Conservation (phyloP, 192 early-diverging fungal genomes). For the Spizellomyces sp. region DNA sequence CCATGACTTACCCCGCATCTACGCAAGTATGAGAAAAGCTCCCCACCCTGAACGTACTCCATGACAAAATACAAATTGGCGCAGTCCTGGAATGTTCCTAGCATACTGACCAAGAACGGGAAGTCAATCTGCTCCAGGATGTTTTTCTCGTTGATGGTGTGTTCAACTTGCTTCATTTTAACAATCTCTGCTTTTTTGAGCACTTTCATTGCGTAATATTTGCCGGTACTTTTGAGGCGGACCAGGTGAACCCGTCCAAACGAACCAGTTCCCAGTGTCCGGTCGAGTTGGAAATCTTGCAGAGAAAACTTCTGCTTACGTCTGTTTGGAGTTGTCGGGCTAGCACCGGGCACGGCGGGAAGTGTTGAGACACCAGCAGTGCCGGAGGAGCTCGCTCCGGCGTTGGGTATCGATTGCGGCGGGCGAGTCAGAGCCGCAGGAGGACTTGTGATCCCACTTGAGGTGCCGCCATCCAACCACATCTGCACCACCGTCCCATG, state of each 20-base stretch:
- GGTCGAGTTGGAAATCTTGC: constrained; percentile 78
- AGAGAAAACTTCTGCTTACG: constrained; percentile 51
- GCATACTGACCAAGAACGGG: constrained; percentile 90
- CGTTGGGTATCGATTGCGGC: not conserved
- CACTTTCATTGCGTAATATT: constrained; percentile 97
- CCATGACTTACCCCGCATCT: constrained; percentile 70
- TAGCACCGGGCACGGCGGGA: constrained; percentile 21
- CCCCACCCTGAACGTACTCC: constrained; percentile 96
- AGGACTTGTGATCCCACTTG: constrained; percentile 2
- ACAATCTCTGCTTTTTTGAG: constrained; percentile 93
- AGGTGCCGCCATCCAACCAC: not conserved
- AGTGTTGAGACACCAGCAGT: constrained; percentile 2
- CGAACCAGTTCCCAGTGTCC: constrained; percentile 93
- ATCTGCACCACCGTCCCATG: not conserved
- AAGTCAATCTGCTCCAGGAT: constrained; percentile 86
- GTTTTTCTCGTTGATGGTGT: constrained; percentile 95
- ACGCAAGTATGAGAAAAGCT: constrained; percentile 91
- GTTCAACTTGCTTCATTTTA: constrained; percentile 94
- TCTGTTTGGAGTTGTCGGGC: not conserved
- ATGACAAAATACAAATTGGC: constrained; percentile 92
- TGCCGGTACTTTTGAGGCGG: constrained; percentile 72
- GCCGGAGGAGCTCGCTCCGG: not conserved
- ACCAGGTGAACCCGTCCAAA: constrained; percentile 97
- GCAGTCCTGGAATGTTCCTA: constrained; percentile 93
- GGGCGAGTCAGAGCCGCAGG: constrained; percentile 20